Base-by-base conservation (phyloP, 176 grass and related monocot species). In the Oryza glumipatula region DNA sequence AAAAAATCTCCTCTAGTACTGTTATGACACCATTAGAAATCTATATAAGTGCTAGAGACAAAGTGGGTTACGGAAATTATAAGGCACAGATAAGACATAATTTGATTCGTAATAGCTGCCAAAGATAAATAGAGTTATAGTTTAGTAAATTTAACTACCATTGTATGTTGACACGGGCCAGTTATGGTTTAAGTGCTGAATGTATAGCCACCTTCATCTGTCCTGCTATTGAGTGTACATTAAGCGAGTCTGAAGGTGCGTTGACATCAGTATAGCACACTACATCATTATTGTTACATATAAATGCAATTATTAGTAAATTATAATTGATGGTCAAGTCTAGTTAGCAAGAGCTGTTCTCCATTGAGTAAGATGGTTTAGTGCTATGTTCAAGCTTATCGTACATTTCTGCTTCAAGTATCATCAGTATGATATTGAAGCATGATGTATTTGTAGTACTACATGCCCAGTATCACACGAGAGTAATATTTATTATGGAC, bases 61-160 rank as follows among this genome's bases (percentile, higher is more conserved):
- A 56, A 56, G 51, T 56, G 51, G 51, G 51, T 56, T 54, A 19
- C 16, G 19, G 51, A 19, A 56, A 56, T 56, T 19, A 5, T n/a
- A 69, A 82, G 80, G 16, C 47, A 7, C 13, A 36, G 7, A 75
- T 73, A 46, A 48, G 81, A 65, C 56, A 38, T 49, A 44, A 73
- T 30, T 74, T 74, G 39, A 17, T 83, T 47, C 38, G 60, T 17
- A 14, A 73, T 32, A 56, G 43, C 5, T 73, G 52, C 15, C 67
- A 70, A 7, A 11, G 23, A 30, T 63, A 61, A 64, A 82, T 45
- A 19, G 7, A 45, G 16, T 10, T 83, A 11, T 74, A 4, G 13
- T 33, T 47, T 47, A 1, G 38, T 65, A 83, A 36, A 36, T 61
- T 44, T 47, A 65, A 73, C 69, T 73, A 46, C 24, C n/a, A 70